Conservation (phyloP, 768 basidiomycete species). For the Gymnopilus junonius region DNA sequence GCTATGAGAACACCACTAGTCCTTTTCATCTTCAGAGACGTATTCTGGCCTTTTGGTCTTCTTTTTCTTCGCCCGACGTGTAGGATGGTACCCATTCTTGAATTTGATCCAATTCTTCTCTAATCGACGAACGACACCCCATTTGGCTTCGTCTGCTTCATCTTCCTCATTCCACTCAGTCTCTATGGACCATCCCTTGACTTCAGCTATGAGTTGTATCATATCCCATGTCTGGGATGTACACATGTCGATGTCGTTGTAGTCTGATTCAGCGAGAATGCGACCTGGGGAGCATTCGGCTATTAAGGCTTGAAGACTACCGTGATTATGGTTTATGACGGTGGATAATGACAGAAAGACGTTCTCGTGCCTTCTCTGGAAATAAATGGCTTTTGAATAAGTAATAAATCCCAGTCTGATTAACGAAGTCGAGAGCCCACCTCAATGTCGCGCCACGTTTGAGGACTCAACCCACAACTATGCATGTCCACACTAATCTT, state of each 20-base stretch:
- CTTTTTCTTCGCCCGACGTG: constrained; percentile 18
- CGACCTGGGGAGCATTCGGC: constrained; percentile 63
- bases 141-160: constrained; percentile 37
- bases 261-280: constrained; percentile 89
- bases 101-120: constrained; percentile 77
- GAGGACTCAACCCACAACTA: constrained; percentile 82
- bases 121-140: constrained; percentile 71
- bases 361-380: constrained; percentile 72
- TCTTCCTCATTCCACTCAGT: constrained; percentile 51
- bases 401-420: neutral
- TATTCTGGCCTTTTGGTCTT: constrained; percentile 19
- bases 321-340: constrained; percentile 77
- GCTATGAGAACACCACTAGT: neutral
- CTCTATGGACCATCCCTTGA: constrained; percentile 82
- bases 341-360: constrained; percentile 89
- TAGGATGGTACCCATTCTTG: constrained; percentile 47
- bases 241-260: constrained; percentile 63
- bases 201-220: constrained; percentile 66
- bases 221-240: constrained; percentile 78
- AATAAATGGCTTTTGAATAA: neutral
- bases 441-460: constrained; percentile 78
- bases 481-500: constrained; percentile 87
- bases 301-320: constrained; percentile 67
- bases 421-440: constrained; percentile 37
- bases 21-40: constrained; percentile 13